A percentile compares a stretch with the other conserved stretches of the same genome.
These are phyloP conservation scores for Drechslera avenae DNA, from an alignment of 2,329 filamentous ascomycete genomes.

Conservation along the genomic window DNA sequence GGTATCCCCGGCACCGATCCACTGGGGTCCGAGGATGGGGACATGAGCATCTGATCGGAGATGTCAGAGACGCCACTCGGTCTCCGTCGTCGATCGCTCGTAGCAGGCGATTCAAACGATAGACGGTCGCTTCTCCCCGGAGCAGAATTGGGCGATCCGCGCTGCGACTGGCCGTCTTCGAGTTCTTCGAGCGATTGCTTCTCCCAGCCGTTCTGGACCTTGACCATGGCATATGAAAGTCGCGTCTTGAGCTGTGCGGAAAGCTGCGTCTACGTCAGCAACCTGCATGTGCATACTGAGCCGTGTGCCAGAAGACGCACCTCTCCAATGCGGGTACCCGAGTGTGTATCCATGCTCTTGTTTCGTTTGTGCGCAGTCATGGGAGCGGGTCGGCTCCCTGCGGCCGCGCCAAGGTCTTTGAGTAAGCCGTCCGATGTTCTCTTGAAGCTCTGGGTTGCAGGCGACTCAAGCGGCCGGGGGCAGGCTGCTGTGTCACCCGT, in stretches of 20 bases:
- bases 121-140: constrained; percentile 52
- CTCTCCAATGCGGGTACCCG: constrained; percentile 74
- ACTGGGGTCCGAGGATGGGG: constrained; percentile 37
- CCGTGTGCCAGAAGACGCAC: constrained; percentile 55
- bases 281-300: constrained; percentile 15
- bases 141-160: constrained; percentile 65
- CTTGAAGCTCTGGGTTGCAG: constrained; percentile 63
- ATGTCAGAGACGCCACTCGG: constrained; percentile 45
- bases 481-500: constrained; percentile 44
- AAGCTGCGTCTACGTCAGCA: constrained; percentile 58
- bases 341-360: constrained; percentile 69
- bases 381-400: constrained; percentile 18
- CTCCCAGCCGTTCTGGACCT: constrained; percentile 87
- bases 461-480: constrained; percentile 51
- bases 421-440: constrained; percentile 77
- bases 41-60: constrained; percentile 44
- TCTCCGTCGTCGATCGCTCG: constrained; percentile 34
- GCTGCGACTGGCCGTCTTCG: constrained; percentile 74
- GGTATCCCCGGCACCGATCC: constrained; percentile 31
- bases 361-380: constrained; percentile 68
- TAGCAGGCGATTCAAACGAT: constrained; percentile 40
- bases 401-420: constrained; percentile 50
- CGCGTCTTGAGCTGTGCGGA: constrained; percentile 81
- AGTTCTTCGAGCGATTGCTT: constrained; percentile 77
- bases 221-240: constrained; percentile 91